phyloP scores from a whole-genome alignment of 768 basidiomycete species.

The Suillus ampliporus region DNA sequence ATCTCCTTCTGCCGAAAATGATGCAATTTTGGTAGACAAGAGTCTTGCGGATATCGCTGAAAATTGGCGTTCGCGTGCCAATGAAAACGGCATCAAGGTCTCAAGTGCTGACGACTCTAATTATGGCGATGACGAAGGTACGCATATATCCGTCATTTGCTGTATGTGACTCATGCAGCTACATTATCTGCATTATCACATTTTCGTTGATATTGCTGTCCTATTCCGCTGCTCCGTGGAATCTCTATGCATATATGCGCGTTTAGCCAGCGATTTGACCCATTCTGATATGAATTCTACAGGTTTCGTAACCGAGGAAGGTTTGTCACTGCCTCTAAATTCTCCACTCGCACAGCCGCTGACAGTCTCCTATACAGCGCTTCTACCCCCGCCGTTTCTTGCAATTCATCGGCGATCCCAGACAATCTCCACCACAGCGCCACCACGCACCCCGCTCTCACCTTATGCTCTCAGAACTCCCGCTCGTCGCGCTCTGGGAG shows the following conservation, averaged over 20 bases:
- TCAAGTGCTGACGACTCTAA: constrained; percentile 45
- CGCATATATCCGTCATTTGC: constrained; percentile 26
- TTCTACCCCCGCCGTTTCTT: constrained; percentile 65
- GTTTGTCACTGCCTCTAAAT: constrained; percentile 38
- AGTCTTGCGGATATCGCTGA: constrained; percentile 65
- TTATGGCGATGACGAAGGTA: constrained; percentile 56
- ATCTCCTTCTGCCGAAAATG: constrained; percentile 51
- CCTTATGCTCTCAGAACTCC: constrained; percentile 36
- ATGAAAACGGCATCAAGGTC: constrained; percentile 74
- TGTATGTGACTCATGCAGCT: constrained; percentile 23
- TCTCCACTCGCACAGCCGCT: constrained; percentile 25
- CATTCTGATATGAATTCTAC: constrained; percentile 56
- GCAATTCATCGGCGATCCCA: constrained; percentile 60
- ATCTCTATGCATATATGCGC: constrained; percentile 42
- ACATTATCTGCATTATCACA: constrained; percentile 14
- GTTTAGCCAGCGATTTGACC: constrained; percentile 58
- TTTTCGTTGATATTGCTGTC: constrained; percentile 14
- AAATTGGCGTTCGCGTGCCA: constrained; percentile 76
- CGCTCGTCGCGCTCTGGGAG: constrained; percentile 41
- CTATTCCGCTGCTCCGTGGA: constrained; percentile 9
- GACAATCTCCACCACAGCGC: constrained; percentile 59
- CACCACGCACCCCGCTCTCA: constrained; percentile 35
- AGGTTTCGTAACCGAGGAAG: constrained; percentile 54
- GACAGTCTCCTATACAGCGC: constrained; percentile 41
- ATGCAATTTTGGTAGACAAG: constrained; percentile 41